Base-by-base conservation (phyloP, 495 filamentous ascomycete genomes). In the Daldinia childiae region DNA sequence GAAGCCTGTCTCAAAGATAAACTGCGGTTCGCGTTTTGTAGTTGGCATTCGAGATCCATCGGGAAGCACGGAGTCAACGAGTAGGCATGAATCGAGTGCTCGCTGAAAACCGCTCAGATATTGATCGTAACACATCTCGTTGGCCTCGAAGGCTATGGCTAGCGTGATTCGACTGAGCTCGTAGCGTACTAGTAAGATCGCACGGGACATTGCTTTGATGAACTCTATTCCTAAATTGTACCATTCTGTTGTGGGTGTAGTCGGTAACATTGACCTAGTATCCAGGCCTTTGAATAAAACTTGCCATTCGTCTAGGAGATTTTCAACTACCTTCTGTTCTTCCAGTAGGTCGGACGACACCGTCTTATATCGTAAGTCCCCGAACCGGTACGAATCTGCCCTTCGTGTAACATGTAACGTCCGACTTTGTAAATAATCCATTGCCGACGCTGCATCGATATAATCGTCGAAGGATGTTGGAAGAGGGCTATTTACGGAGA, bases 1-100 rank as follows among this genome's bases (percentile, higher is more conserved):
- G 15, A 81, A 74, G 26, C 82, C 84, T 72, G 80, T 82, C 61
- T 85, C 84, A 34, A 84, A 84, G 39, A 77, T 76, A 71, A 85
- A 85, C 51, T 69, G 65, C 7, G 51, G 73, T 34, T 43, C 76
- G 64, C 48, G 76, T 69, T 64, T 64, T 36, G 41, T 52, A 50
- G 21, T 71, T 58, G 19, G 64, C 19, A n/a, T 60, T 45, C 58
- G 69, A 34, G 78, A 30, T 5, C 27, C 29, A 2, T 61, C 45
- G 19, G 66, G 64, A 29, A 50, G 50, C n/a, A 74, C 29, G 55
- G 64, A 43, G 52, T 39, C 38, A 2, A 77, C 9, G 4, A 51
- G 34, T 2, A 60, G 32, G 3, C 72, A 76, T 17, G 71, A 14
- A 19, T 71, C 60, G 8, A 77, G 51, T 7, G 79, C 64, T 8